Base-by-base conservation (phyloP, 176 grass and related monocot species). In the Juncus inflexus region DNA sequence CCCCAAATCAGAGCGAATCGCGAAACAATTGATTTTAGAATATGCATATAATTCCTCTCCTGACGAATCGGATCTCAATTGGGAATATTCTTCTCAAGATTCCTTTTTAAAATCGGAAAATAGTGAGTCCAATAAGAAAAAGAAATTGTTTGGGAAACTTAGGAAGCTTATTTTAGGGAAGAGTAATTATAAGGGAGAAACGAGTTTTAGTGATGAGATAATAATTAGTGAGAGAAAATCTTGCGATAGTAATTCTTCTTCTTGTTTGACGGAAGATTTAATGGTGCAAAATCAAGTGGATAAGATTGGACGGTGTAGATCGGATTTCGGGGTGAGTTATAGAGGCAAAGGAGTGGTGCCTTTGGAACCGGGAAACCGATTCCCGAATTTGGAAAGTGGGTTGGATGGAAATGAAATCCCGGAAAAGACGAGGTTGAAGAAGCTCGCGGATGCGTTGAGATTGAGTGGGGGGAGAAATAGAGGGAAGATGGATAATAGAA, bases 11-110 rank as follows among this genome's bases (percentile, higher is more conserved):
- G 81, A 92, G 76, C 43, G 84, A 69, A 99, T 68, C 60, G 94
- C 94, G 35, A 99, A 99, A 63, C 88, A 99, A 72, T 76, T 99
- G 55, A 92, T 99, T 83, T 64, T 86, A 52, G 85, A 99, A 50
- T 99, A 99, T 56, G 85, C 79, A 56, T 70, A 6, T 11, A 86
- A 92, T 70, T 72, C 50, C 2, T 79, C 70, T 69, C 77, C 16
- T 1, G 82, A 90, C 15, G 87, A 79, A 40, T 50, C 70, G n/a
- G 94, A 99, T 45, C 80, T 88, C 55, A 81, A 78, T 40, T 99
- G 85, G 6, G 88, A 89, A n/a, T 86, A 81, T 53, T 79, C 85
- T 55, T 92, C 77, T 35, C 87, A 85, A 37, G 55, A 61, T 73
- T 62, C 77, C 15, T 69, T 77, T 40, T 80, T 42, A 14, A 81